phyloP scores from a whole-genome alignment of 768 basidiomycete species.

The Daedalea quercina region DNA sequence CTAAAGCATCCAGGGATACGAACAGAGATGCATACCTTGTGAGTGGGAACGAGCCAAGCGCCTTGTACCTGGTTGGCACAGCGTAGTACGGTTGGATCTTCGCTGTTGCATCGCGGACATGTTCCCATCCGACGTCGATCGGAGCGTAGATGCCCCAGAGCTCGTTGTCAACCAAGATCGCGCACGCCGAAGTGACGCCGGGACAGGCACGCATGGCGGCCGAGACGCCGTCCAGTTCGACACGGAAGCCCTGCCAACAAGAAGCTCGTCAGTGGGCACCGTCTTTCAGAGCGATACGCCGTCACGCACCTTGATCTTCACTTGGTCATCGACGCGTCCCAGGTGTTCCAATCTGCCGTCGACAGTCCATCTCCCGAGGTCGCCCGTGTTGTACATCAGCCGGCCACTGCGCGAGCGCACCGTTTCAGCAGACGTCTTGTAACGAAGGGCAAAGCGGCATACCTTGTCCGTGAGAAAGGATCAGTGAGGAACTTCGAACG shows the following conservation, averaged over 20 bases:
- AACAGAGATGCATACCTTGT: conserved; percentile 31
- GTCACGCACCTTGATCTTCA: conserved; percentile 54
- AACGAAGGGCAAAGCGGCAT: conserved; percentile 17
- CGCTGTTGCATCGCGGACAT: conserved; percentile 31
- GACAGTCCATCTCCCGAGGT: conserved; percentile 47
- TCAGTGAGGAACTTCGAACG: conserved; percentile 46
- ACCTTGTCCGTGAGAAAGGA: conserved; percentile 45
- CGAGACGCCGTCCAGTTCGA: conserved; percentile 54
- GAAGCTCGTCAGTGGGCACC: no score
- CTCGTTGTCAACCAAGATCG: conserved; percentile 39
- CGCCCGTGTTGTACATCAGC: conserved; percentile 61
- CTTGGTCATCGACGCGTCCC: conserved; percentile 56
- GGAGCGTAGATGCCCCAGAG: conserved; percentile 47
- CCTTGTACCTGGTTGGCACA: conserved; percentile 40
- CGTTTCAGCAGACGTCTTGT: no score
- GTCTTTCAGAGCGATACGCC: no score
- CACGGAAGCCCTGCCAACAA: conserved; percentile 57
- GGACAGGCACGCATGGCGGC: conserved; percentile 40
- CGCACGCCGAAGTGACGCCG: conserved; percentile 35
- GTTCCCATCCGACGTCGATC: conserved; percentile 21
- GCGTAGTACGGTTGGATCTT: conserved; percentile 49
- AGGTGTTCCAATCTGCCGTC: conserved; percentile 52
- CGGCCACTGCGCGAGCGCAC: not conserved
- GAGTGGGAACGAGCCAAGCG: conserved; percentile 38
- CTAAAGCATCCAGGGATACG: not conserved